Evolutionary conservation across 2,329 filamentous ascomycete genomes (phyloP).

Genomic region (Diaporthe batatas): DNA sequence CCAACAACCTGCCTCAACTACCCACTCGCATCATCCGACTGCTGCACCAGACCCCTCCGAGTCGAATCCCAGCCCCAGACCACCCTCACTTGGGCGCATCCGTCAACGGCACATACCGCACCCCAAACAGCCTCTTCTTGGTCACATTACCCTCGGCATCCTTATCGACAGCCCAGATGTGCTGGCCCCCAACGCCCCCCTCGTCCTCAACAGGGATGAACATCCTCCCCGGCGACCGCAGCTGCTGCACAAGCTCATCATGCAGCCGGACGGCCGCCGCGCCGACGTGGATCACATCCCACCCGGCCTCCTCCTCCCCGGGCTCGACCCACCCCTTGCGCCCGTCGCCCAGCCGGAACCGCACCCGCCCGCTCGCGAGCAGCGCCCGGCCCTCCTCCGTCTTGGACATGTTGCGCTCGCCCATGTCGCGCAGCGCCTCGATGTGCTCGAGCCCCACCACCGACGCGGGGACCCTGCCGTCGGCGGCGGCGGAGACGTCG

Average conservation of each 20-base stretch:
- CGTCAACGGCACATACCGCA: slow-evolving; percentile 83
- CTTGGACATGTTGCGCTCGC: slow-evolving; percentile 75
- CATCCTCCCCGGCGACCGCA: slow-evolving; percentile 82
- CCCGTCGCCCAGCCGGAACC: slow-evolving; percentile 83
- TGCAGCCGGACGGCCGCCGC: slow-evolving; percentile 85
- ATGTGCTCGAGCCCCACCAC: slow-evolving; percentile 86
- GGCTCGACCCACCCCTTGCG: slow-evolving; percentile 72
- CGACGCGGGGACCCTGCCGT: slow-evolving; percentile 49
- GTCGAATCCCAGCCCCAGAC: not conserved
- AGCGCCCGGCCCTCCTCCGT: slow-evolving; percentile 69
- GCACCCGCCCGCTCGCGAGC: slow-evolving; percentile 73
- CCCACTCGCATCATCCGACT: not conserved
- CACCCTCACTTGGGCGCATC: slow-evolving; percentile 66
- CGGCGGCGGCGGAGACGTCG: too few relatives aligned
- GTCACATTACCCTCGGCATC: slow-evolving; percentile 72
- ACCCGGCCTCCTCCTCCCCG: slow-evolving; percentile 63
- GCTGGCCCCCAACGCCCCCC: slow-evolving; percentile 63
- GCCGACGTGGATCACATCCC: slow-evolving; percentile 96
- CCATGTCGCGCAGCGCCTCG: slow-evolving; percentile 70
- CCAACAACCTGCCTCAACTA: too few relatives aligned
- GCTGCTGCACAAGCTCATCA: slow-evolving; percentile 78
- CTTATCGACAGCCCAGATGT: slow-evolving; percentile 83
- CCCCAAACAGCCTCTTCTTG: slow-evolving; percentile 75
- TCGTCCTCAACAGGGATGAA: slow-evolving; percentile 82
- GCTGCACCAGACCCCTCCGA: not conserved